Conservation (phyloP, 1,139 yeast species). For the Hyphopichia pseudoburtonii region DNA sequence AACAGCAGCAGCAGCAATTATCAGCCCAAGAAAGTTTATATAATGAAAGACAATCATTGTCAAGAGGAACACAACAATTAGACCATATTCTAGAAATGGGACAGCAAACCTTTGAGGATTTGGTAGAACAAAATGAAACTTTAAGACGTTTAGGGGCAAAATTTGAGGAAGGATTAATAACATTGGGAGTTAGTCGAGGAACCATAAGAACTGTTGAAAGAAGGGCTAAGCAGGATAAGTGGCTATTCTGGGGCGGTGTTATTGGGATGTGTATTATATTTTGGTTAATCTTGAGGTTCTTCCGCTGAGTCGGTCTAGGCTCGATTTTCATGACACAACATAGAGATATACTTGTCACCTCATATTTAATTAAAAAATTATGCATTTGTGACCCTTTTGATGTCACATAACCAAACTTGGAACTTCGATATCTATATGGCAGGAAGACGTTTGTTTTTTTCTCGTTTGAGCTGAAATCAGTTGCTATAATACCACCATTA, state of each 20-base stretch:
- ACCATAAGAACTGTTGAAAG: constrained; percentile 81
- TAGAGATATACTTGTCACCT: too few relatives aligned
- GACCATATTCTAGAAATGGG: constrained; percentile 93
- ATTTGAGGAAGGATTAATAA: constrained; percentile 68
- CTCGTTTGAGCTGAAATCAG: too few relatives aligned
- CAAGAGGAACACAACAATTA: constrained; percentile 74
- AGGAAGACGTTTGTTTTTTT: too few relatives aligned
- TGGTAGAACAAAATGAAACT: constrained; percentile 79
- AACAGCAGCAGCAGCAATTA: constrained; percentile 28
- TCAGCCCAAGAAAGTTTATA: constrained; percentile 64
- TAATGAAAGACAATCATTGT: constrained; percentile 65
- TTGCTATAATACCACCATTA: too few relatives aligned
- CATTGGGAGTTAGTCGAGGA: constrained; percentile 83
- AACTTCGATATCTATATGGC: too few relatives aligned
- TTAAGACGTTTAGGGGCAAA: constrained; percentile 62
- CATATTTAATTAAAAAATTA: too few relatives aligned
- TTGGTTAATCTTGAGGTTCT: constrained; percentile 66
- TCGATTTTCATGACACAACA: too few relatives aligned
- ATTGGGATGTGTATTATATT: constrained; percentile 62
- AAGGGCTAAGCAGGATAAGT: constrained; percentile 86
- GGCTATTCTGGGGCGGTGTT: constrained; percentile 81
- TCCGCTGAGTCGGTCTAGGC: constrained; percentile 45
- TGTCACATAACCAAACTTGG: too few relatives aligned
- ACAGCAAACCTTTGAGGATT: constrained; percentile 77
- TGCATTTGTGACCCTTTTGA: too few relatives aligned